Conservation (phyloP, 371 early-diverging fungal species). For the Mortierella sp. region DNA sequence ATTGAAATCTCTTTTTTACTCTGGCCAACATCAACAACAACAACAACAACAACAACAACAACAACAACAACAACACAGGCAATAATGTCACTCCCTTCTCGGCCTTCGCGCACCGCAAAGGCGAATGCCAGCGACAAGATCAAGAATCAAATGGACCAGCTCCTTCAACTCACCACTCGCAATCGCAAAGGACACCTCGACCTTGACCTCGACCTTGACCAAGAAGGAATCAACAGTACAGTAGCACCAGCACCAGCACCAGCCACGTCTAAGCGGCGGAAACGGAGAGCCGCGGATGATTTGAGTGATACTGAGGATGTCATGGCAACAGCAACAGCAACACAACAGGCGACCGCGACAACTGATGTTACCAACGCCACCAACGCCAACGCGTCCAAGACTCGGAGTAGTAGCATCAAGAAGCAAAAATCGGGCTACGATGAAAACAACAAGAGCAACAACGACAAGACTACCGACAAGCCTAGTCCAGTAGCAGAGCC, state of each 20-base stretch:
- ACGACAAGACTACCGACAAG: background rate
- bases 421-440: background rate
- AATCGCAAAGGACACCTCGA: background rate
- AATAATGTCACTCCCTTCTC: background rate
- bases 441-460: background rate
- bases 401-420: background rate
- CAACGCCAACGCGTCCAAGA: background rate
- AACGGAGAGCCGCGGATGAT: background rate
- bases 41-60: background rate
- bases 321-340: too few species aligned
- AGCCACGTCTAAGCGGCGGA: background rate
- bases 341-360: background rate
- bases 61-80: background rate
- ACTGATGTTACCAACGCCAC: background rate
- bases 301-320: background rate
- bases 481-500: background rate
- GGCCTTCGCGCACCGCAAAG: constrained; percentile 8
- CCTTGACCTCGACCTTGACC: background rate
- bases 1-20: too few species aligned
- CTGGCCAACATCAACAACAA: background rate
- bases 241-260: background rate
- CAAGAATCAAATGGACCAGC: constrained; percentile 1
- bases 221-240: background rate
- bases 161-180: background rate
- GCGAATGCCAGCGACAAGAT: constrained; percentile 5